Evolutionary conservation across 2,329 filamentous ascomycete genomes (phyloP).

Genomic region (Lachnellula subtilissima): DNA sequence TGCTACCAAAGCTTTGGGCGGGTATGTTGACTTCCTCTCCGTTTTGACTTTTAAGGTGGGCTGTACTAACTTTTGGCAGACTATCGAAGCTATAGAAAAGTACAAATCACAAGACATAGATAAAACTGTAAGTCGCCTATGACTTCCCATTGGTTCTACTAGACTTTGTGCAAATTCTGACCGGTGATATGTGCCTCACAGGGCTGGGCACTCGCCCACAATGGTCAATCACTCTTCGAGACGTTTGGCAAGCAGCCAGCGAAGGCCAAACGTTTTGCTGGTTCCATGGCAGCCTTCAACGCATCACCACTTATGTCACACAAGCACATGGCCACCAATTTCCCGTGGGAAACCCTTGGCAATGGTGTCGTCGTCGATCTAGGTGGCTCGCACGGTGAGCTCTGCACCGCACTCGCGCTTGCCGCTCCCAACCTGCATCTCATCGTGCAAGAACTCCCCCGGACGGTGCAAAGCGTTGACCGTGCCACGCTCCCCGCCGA

Average conservation of each 20-base stretch:
- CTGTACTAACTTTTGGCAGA: background rate
- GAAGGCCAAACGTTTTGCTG: background rate
- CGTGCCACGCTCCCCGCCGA: conserved; percentile 7
- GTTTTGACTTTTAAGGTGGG: too few relatives aligned
- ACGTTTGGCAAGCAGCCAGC: background rate
- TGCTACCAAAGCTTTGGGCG: conserved; percentile 4
- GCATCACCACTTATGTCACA: too few relatives aligned
- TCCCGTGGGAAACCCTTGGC: conserved; percentile 4
- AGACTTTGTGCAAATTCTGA: background rate
- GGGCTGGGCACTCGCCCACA: background rate
- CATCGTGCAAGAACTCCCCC: conserved; percentile 27
- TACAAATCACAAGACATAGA: background rate
- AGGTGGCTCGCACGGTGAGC: conserved; percentile 24
- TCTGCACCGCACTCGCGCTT: conserved; percentile 21
- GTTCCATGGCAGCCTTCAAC: background rate
- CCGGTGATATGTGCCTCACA: background rate
- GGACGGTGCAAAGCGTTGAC: conserved; percentile 11
- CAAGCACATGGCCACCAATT: conserved; percentile 7
- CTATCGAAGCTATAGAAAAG: conserved; percentile 4
- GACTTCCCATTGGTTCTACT: background rate
- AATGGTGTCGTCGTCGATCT: conserved; percentile 10
- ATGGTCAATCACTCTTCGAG: background rate
- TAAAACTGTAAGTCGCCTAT: background rate
- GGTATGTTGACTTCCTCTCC: too few relatives aligned
- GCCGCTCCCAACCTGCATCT: conserved; percentile 22